Conservation (phyloP, 805 yeast genomes). For the Candida suzukii region DNA sequence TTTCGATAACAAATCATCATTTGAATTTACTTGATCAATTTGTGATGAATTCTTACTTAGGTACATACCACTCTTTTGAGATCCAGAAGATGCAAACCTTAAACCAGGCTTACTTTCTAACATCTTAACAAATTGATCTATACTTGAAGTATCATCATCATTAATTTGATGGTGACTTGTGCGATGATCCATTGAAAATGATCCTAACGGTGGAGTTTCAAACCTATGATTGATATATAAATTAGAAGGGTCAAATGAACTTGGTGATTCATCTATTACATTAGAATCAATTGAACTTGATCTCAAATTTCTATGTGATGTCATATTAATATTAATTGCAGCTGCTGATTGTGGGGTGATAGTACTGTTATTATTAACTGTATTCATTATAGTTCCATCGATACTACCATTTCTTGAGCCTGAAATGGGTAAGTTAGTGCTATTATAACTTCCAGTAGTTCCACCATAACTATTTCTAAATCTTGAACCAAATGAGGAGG, state of each 20-base stretch:
- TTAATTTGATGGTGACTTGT: conserved; percentile 2
- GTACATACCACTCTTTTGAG: conserved; percentile 19
- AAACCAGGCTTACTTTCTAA: conserved; percentile 30
- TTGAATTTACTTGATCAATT: not conserved
- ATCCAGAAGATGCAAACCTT: conserved; percentile 19
- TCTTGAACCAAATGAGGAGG: conserved; percentile 70
- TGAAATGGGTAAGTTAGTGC: conserved; percentile 8
- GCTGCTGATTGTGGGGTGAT: too few relatives aligned
- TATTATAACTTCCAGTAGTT: conserved; percentile 11
- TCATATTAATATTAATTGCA: not conserved
- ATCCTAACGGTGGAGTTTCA: not conserved
- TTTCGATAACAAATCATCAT: conserved; percentile 6
- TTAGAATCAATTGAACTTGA: conserved; percentile 13
- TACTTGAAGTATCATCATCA: conserved; percentile 25
- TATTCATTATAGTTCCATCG: conserved; percentile 11
- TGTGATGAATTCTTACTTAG: conserved; percentile 19
- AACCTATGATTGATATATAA: not conserved
- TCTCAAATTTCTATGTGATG: not conserved
- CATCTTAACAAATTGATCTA: conserved; percentile 27
- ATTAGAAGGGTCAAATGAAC: not conserved
- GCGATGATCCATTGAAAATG: not conserved
- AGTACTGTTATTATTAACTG: not conserved
- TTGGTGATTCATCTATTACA: not conserved
- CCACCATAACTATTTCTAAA: conserved; percentile 16
- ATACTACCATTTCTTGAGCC: conserved; percentile 22